Evolutionary conservation across 345 rosid species (phyloP).

Genomic region (Populus simonii): DNA sequence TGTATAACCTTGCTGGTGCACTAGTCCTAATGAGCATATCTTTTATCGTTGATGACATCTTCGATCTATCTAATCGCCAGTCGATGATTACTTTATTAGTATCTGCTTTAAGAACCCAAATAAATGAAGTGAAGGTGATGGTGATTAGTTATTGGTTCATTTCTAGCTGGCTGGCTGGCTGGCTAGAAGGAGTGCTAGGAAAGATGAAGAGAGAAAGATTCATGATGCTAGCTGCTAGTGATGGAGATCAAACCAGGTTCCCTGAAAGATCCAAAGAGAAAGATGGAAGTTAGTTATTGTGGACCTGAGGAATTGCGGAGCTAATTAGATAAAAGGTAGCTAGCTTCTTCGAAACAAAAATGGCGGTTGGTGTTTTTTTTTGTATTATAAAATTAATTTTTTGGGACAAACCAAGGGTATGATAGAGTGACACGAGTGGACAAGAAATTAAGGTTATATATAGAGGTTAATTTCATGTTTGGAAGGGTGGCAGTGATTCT

Average conservation of each 20-base stretch:
- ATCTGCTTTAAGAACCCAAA: too few species aligned
- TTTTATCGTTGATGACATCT: slow-evolving; percentile 38
- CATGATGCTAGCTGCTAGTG: too few species aligned
- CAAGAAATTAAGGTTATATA: slow-evolving; percentile 16
- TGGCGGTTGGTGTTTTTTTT: slow-evolving; percentile 32
- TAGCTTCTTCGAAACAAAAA: slow-evolving; percentile 25
- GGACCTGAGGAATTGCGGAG: too few species aligned
- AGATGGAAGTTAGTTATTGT: background rate
- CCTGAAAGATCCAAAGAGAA: slow-evolving; percentile 18
- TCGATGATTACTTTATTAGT: too few species aligned
- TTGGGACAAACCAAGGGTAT: background rate
- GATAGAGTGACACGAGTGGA: slow-evolving; percentile 46
- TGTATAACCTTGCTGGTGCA: slow-evolving; percentile 12
- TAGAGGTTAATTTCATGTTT: background rate
- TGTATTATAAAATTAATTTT: background rate
- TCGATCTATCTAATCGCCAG: background rate
- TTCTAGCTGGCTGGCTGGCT: too few species aligned
- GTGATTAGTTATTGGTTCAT: too few species aligned
- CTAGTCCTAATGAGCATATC: slow-evolving; percentile 32
- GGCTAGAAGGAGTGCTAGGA: too few species aligned
- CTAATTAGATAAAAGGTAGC: background rate
- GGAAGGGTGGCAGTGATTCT: too few species aligned
- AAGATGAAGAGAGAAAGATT: too few species aligned
- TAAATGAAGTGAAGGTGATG: too few species aligned
- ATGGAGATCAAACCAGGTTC: background rate